Evolutionary conservation across 257 asterid species (phyloP).

Genomic region (Capsicum rhomboideum): DNA sequence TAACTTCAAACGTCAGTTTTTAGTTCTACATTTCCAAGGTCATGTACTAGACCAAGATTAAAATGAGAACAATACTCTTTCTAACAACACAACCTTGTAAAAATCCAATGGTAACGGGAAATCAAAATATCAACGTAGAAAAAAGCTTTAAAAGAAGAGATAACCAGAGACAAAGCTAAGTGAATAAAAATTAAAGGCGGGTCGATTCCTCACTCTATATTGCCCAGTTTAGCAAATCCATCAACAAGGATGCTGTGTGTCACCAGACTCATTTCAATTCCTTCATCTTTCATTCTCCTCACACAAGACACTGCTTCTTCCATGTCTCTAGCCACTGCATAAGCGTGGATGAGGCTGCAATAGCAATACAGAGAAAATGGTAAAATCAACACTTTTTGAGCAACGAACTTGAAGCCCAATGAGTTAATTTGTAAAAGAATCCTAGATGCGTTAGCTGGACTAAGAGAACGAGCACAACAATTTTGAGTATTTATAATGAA

Average conservation of each 20-base stretch:
- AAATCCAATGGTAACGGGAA: background rate
- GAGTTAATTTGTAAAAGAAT: background rate
- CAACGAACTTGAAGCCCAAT: background rate
- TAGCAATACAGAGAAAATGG: conserved; percentile 22
- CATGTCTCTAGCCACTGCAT: conserved; percentile 95
- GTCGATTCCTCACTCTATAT: conserved; percentile 57
- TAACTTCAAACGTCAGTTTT: background rate
- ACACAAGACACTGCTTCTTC: conserved; percentile 92
- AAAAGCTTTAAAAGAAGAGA: background rate
- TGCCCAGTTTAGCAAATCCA: conserved; percentile 71
- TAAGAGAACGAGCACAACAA: background rate
- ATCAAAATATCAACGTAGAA: background rate
- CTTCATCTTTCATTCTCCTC: conserved; percentile 83
- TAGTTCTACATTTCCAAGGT: background rate
- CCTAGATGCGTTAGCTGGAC: background rate
- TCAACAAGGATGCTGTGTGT: conserved; percentile 85
- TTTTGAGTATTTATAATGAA: background rate
- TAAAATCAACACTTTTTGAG: background rate
- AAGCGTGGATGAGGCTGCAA: conserved; percentile 94
- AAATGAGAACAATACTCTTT: background rate
- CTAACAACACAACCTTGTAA: background rate
- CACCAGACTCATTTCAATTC: conserved; percentile 82
- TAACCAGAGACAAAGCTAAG: background rate
- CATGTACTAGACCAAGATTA: background rate
- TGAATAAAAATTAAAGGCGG: background rate